Evolutionary conservation across 139 green algal species (phyloP).

Genomic region (Pseudopediastrum boryanum): DNA sequence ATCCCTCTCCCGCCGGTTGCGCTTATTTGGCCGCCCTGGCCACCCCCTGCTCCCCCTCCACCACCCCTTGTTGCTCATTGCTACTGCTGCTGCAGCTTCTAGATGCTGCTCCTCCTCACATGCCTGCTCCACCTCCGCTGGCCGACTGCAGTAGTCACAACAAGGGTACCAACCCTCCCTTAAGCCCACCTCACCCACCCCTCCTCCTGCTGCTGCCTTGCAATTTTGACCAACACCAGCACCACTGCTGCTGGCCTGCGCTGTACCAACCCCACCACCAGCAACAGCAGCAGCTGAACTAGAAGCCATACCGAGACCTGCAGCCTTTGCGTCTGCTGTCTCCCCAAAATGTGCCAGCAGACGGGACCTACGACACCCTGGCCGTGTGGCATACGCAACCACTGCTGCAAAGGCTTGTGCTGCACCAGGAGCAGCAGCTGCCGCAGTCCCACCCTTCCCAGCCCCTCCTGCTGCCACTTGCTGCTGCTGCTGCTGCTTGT

Average conservation of each 20-base stretch:
- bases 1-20: too few species aligned
- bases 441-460: background rate
- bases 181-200: background rate
- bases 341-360: constrained; percentile 32
- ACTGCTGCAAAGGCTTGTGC: constrained; percentile 23
- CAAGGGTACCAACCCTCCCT: background rate
- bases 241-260: background rate
- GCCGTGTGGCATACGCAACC: background rate
- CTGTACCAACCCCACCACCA: background rate
- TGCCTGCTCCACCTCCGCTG: background rate
- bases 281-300: constrained; percentile 1
- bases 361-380: background rate
- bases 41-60: constrained; percentile 15
- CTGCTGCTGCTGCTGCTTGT: constrained; percentile 23
- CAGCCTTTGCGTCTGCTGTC: background rate
- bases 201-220: background rate
- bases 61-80: background rate
- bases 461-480: background rate
- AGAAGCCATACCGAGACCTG: too few species aligned
- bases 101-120: constrained; percentile 10
- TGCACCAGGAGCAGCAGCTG: constrained; percentile 1
- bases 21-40: too few species aligned
- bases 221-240: too few species aligned
- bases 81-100: background rate
- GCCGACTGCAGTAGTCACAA: background rate